Base-by-base conservation (phyloP, 306 rosid species). In the Sphenostylis stenocarpa region DNA sequence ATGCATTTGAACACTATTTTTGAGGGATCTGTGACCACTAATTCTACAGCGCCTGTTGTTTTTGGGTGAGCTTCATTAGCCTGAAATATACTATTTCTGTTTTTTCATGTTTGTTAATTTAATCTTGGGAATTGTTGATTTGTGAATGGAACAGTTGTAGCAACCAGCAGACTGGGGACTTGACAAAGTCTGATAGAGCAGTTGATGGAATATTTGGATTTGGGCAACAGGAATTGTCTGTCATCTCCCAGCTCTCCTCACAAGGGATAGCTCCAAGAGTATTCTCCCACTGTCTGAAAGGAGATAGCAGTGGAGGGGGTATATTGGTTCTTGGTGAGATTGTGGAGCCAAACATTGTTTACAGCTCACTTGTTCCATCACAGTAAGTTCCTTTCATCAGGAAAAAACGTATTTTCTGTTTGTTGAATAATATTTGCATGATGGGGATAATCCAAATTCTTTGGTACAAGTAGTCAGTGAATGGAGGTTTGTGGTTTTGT, bases 171-270 rank as follows among this genome's bases (percentile, higher is more conserved):
- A 87, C 83, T 44, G 99, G 98, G 33, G 99, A 96, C 83, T 81
- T 96, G 88, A 96, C 97, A 6, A 96, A 89, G 80, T 79, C 93
- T 19, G 98, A 92, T 33, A 85, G 97, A 85, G 97, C 99, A 26
- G 94, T 96, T 8, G 99, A 89, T 60, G 99, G 99, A 58, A 96
- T 96, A 76, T 96, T 96, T 56, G 99, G 99, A 36, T 92, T 96
- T 29, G 99, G 99, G 68, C 99, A 92, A 61, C 98, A 89, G 78
- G 82, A 33, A 6, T 77, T 92, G 96, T 96, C 98, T 80, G 88
- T 89, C 41, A 82, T 96, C 74, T 96, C 99, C 4, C 99, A 96
- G 67, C 89, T 96, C n/a, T 75, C 98, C 67, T 89, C 97, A 14
- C 98, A 84, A 78, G 97, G 98, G 82, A 45, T 86, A 64, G 91